Percentiles rank a stretch among this genome's conserved stretches.
phyloP scores from a whole-genome alignment of 108 stramenopile genomes.

The Nannochloropsis gaditana region DNA sequence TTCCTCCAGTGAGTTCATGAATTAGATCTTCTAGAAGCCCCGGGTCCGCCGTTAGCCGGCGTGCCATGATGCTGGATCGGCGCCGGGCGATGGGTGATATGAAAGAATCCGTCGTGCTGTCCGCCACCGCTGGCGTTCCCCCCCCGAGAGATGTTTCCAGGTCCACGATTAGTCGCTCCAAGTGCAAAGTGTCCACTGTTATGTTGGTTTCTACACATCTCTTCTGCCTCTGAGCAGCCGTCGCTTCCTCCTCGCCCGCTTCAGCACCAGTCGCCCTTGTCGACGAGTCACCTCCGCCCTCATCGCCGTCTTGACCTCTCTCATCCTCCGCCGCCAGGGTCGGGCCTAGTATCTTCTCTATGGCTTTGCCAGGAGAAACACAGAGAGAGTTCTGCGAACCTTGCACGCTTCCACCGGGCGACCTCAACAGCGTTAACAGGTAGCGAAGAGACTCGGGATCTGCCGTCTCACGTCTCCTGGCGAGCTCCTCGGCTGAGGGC shows the following conservation, averaged over 20 bases:
- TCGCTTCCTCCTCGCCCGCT: neutral
- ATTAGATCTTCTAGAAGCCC: constrained; percentile 5
- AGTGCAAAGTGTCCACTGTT: neutral
- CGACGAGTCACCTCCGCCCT: neutral
- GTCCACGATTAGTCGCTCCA: neutral
- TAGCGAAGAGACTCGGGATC: neutral
- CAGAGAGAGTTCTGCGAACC: neutral
- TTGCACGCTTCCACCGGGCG: neutral
- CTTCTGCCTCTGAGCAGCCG: neutral
- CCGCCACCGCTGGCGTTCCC: neutral
- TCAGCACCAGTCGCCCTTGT: neutral
- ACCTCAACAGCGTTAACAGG: constrained; percentile 16
- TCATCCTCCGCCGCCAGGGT: neutral
- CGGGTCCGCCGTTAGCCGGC: neutral
- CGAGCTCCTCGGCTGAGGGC: neutral
- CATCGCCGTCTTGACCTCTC: neutral
- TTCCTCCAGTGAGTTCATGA: neutral
- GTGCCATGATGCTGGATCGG: constrained; percentile 7
- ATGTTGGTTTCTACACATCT: neutral
- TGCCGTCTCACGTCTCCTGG: constrained; percentile 1
- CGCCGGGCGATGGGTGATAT: constrained; percentile 9
- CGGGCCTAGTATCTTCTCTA: neutral
- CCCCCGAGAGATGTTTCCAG: neutral
- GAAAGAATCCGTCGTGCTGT: neutral
- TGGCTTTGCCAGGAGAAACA: neutral